Evolutionary conservation across 2,329 filamentous ascomycete species (phyloP).

Genomic region (Kalmusia sp.): DNA sequence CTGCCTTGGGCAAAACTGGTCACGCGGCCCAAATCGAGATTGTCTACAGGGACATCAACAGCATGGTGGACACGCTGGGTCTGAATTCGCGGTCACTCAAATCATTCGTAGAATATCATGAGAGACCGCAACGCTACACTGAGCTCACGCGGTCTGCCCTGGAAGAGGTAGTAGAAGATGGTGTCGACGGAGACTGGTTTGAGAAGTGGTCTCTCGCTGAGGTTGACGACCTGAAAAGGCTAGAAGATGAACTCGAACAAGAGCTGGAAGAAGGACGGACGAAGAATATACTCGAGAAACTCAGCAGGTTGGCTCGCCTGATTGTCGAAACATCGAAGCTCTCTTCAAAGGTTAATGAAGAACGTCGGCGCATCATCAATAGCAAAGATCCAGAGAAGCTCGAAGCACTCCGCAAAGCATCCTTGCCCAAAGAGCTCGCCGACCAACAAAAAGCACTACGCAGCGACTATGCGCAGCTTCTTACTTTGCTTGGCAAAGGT

Average conservation of each 20-base stretch:
- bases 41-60: conserved; percentile 80
- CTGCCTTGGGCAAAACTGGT: conserved; percentile 48
- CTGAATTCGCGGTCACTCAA: conserved; percentile 77
- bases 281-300: conserved; percentile 70
- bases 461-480: conserved; percentile 74
- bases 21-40: conserved; percentile 57
- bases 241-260: conserved; percentile 68
- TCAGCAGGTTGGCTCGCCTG: conserved; percentile 72
- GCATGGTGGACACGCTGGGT: conserved; percentile 92
- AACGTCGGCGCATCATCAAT: conserved; percentile 76
- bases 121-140: conserved; percentile 51
- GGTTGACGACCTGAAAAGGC: conserved; percentile 68
- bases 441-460: conserved; percentile 85
- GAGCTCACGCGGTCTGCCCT: conserved; percentile 71
- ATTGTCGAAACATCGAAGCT: conserved; percentile 74
- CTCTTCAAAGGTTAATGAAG: conserved; percentile 73
- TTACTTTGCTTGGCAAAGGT: conserved; percentile 75
- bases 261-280: conserved; percentile 73
- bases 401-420: conserved; percentile 71
- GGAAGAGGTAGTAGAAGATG: conserved; percentile 46
- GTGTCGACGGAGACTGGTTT: conserved; percentile 54
- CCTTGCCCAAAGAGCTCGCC: conserved; percentile 83
- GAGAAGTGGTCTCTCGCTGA: conserved; percentile 79
- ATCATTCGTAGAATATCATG: conserved; percentile 70
- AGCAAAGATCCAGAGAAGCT: conserved; percentile 71